Evolutionary conservation across 2,329 filamentous ascomycete genomes (phyloP), one percentile per base, ranked within the genome.

Genomic region (Chrysoporthe cubensis): DNA sequence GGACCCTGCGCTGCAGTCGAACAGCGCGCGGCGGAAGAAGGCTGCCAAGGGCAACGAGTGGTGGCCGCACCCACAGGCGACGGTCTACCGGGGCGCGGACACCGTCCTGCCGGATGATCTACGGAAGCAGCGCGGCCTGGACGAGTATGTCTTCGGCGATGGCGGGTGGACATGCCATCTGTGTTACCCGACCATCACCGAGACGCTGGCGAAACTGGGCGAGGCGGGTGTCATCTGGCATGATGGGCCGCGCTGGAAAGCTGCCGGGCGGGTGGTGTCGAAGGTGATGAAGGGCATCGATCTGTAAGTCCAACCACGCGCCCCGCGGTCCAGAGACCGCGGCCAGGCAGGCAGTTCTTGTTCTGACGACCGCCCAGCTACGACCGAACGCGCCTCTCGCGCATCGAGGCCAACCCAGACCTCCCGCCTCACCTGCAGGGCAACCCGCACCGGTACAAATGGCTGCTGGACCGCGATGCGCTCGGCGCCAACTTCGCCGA

Each of bases 141-240:
- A 79, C 18, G 74, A 78, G 32, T 71, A 74, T 3, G 74, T 79
- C 46, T 65, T 83, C 16, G 78, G 74, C 70, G 77, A 82, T 69
- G 79, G 80, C 0, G 80, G 76, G 3, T 84, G 82, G 82, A 81
- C 83, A 71, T 84, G 82, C 72, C 80, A 77, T 44, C 78, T 76
- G 40, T 84, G 82, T 71, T 81, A 83, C 67, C 71, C 75, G 5
- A 82, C 76, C 5, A 71, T 84, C 11, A 73, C 75, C 6, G 78
- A 83, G 21, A 68, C 48, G 67, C 76, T 83, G 72, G 71, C 78
- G 46, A 66, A 46, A 16, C 32, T 66, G 37, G 75, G 73, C 18
- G 83, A 82, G 73, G 79, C 82, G 75, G 72, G 73, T 21, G 77
- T 76, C 61, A 84, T 83, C 70, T 81, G 78, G 21, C 81, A 84